Conservation (phyloP, 495 filamentous ascomycete genomes). For the Daldinia loculata region DNA sequence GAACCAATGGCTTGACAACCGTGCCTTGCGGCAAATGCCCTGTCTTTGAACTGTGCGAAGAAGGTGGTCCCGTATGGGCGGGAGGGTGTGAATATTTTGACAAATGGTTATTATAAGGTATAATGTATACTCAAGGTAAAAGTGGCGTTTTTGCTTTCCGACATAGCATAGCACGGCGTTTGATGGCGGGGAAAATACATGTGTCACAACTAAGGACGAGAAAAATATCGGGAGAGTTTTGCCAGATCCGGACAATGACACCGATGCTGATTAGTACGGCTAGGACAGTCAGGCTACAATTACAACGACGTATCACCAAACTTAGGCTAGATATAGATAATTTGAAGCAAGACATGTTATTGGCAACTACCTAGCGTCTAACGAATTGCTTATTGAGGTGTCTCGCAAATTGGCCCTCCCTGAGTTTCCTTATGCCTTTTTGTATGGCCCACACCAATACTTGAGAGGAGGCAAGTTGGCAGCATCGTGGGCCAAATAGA, state of each 20-base stretch:
- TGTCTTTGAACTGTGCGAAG: conserved; percentile 90
- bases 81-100: conserved; percentile 91
- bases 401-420: conserved; percentile 13
- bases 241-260: not conserved
- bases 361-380: conserved; percentile 31
- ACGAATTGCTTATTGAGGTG: conserved; percentile 17
- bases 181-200: conserved; percentile 1
- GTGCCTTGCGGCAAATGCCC: conserved; percentile 91
- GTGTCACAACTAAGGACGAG: not conserved
- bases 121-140: not conserved
- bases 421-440: conserved; percentile 21
- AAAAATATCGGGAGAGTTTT: not conserved
- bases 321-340: not conserved
- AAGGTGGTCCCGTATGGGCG: conserved; percentile 86
- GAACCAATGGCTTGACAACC: conserved; percentile 75
- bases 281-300: not conserved
- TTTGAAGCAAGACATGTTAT: conserved; percentile 21
- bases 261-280: not conserved
- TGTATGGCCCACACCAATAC: conserved; percentile 22
- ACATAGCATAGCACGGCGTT: conserved; percentile 36
- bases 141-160: not conserved
- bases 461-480: conserved; percentile 20
- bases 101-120: conserved; percentile 70
- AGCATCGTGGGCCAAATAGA: conserved; percentile 29
- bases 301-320: not conserved